Conservation (phyloP, 2,329 filamentous ascomycete genomes). For the Ophiocordyceps robertsii region DNA sequence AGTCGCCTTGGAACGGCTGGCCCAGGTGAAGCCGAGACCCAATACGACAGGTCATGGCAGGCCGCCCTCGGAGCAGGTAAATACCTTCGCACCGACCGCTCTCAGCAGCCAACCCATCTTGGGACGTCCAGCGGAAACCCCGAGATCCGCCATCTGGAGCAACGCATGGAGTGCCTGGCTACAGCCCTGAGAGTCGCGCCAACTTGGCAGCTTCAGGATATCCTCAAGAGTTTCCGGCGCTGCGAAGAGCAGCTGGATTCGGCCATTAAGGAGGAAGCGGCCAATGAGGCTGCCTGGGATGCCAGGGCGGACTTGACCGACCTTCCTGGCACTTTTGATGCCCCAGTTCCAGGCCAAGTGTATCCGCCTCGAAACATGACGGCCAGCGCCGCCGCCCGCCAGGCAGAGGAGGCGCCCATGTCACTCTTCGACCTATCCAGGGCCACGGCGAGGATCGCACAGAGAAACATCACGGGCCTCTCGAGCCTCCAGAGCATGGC, state of each 20-base stretch:
- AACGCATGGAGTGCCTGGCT: slow-evolving; percentile 68
- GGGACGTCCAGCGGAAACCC: slow-evolving; percentile 45
- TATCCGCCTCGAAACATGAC: slow-evolving; percentile 19
- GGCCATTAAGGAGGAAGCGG: slow-evolving; percentile 51
- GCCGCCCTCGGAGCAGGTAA: slow-evolving; percentile 68
- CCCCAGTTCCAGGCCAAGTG: slow-evolving; percentile 11
- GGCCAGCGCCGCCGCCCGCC: slow-evolving; percentile 18
- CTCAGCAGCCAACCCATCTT: slow-evolving; percentile 43
- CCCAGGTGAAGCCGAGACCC: slow-evolving; percentile 1
- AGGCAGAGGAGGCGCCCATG: slow-evolving; percentile 45
- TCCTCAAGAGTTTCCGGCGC: slow-evolving; percentile 60
- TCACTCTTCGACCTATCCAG: slow-evolving; percentile 51
- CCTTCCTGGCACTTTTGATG: slow-evolving; percentile 41
- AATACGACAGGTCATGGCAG: slow-evolving; percentile 57
- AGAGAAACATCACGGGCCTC: slow-evolving; percentile 42
- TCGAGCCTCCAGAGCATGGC: slow-evolving; percentile 31
- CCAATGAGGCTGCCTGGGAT: slow-evolving; percentile 59
- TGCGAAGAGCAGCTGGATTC: slow-evolving; percentile 67
- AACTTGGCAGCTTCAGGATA: slow-evolving; percentile 54
- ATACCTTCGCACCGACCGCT: slow-evolving; percentile 45
- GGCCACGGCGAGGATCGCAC: slow-evolving; percentile 45
- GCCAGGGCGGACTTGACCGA: slow-evolving; percentile 45
- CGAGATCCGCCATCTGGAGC: slow-evolving; percentile 60
- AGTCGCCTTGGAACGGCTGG: slow-evolving; percentile 41
- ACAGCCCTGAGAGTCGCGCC: slow-evolving; percentile 65